Evolutionary conservation across 2,329 filamentous ascomycete genomes (phyloP), one percentile per base, ranked within the genome.

Genomic region (Cladophialophora carrionii): DNA sequence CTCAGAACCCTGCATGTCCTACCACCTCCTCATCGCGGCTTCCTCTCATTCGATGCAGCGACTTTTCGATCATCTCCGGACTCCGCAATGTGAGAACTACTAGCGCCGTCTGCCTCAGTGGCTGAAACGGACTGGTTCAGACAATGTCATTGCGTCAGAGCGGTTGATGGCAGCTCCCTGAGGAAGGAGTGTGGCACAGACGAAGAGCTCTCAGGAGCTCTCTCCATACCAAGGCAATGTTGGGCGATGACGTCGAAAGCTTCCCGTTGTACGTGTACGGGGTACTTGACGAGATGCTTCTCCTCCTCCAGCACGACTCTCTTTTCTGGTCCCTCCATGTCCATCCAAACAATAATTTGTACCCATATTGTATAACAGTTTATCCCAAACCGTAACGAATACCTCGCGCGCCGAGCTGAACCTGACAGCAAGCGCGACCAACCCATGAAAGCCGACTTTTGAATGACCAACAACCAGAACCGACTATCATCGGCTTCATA

Each of bases 401-500:
- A 52, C 37, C n/a, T 43, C 37, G 37, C 17, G 5, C n/a, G n/a
- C n/a, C n/a, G 14, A 31, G 55, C 65, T 55, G 26, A 64, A 32
- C 20, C 26, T 61, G 52, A 61, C 37, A 63, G 58, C 66, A 59
- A 26, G 20, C 48, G 55, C 61, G 53, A 46, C 34, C 17, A 12
- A 49, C 55, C 37, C 37, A 61, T 58, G 57, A 65, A 56, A n/a
- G 52, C 63, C 48, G 59, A 62, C 46, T 62, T 57, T 63, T 60
- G 62, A 64, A 71, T 71, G 69, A 68, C 63, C 59, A 69, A 62
- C 52, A 72, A 71, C 58, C 63, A 65, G 59, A 71, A 71, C 53
- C 64, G 67, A 63, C 61, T 64, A 31, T 71, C 68, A 48, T 71
- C 71, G 52, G 65, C 71, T 37, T 72, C 71, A 57, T 72, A 72